Evolutionary conservation across 768 basidiomycete species (phyloP).

Genomic region (Russula compacta): DNA sequence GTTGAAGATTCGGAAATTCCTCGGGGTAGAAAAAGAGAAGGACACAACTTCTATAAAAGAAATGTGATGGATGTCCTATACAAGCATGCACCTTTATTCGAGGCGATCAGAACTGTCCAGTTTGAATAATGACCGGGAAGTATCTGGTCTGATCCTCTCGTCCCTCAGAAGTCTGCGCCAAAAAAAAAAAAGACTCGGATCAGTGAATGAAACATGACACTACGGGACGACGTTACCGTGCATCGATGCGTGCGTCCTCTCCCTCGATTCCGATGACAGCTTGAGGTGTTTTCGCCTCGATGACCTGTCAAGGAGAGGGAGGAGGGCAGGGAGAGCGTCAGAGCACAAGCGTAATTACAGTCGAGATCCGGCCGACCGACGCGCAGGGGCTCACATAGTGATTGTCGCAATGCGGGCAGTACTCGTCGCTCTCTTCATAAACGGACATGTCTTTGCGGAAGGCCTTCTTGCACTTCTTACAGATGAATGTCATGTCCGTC

Average conservation of each 20-base stretch:
- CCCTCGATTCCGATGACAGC: constrained; percentile 81
- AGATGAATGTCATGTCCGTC: constrained; percentile 74
- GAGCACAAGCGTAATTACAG: background rate
- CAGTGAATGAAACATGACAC: background rate
- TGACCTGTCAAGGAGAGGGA: constrained; percentile 45
- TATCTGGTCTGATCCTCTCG: constrained; percentile 56
- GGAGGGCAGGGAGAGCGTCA: background rate
- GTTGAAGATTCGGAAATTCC: background rate
- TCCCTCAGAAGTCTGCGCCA: constrained; percentile 75
- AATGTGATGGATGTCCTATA: background rate
- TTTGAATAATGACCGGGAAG: constrained; percentile 41
- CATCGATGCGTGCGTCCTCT: constrained; percentile 82
- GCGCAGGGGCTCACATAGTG: constrained; percentile 67
- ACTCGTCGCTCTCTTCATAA: constrained; percentile 97
- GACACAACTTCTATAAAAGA: too few species aligned
- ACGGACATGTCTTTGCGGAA: constrained; percentile 89
- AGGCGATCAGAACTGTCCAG: constrained; percentile 40
- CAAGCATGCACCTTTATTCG: constrained; percentile 22
- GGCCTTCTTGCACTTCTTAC: constrained; percentile 91
- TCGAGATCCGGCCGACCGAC: background rate
- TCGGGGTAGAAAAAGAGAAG: background rate
- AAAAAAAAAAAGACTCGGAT: background rate
- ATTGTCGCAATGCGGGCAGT: constrained; percentile 97
- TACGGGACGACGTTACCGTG: constrained; percentile 46
- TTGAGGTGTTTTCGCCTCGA: constrained; percentile 87